Conservation (phyloP, 805 yeast genomes). For the Starmerella davenportii region DNA sequence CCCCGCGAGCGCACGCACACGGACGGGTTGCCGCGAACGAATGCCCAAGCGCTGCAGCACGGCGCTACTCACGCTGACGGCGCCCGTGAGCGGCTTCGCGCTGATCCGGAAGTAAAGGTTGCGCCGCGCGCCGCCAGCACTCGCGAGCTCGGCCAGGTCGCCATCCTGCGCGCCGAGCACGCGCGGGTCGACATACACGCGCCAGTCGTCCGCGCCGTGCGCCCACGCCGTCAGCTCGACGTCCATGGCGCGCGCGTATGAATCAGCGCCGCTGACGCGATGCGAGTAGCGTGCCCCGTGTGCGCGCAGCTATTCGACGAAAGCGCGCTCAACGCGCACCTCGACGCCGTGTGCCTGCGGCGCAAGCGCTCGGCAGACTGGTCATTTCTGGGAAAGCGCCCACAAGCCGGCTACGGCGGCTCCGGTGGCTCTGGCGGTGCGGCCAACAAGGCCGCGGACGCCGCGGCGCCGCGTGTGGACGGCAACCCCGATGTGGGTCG, state of each 20-base stretch:
- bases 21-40: slow-evolving; percentile 48
- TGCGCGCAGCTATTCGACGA: slow-evolving; percentile 20
- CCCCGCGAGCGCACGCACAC: slow-evolving; percentile 30
- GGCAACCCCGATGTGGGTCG: neutral
- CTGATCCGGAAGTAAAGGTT: slow-evolving; percentile 17
- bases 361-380: slow-evolving; percentile 1
- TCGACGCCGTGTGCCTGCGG: slow-evolving; percentile 23
- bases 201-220: slow-evolving; percentile 50
- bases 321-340: slow-evolving; percentile 20
- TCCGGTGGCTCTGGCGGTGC: too few species aligned
- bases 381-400: slow-evolving; percentile 3
- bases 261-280: neutral
- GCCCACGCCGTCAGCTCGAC: slow-evolving; percentile 24
- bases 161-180: slow-evolving; percentile 50
- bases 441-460: neutral
- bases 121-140: slow-evolving; percentile 1
- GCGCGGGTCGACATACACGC: slow-evolving; percentile 43
- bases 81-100: slow-evolving; percentile 3
- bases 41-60: slow-evolving; percentile 31
- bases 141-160: slow-evolving; percentile 43
- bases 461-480: neutral
- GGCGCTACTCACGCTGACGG: slow-evolving; percentile 9
- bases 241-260: slow-evolving; percentile 1
- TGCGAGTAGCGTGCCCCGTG: slow-evolving; percentile 19
- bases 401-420: too few species aligned